These are phyloP conservation scores for Pleurotus sapidus DNA, from an alignment of 768 basidiomycete species.

Conservation along the genomic window DNA sequence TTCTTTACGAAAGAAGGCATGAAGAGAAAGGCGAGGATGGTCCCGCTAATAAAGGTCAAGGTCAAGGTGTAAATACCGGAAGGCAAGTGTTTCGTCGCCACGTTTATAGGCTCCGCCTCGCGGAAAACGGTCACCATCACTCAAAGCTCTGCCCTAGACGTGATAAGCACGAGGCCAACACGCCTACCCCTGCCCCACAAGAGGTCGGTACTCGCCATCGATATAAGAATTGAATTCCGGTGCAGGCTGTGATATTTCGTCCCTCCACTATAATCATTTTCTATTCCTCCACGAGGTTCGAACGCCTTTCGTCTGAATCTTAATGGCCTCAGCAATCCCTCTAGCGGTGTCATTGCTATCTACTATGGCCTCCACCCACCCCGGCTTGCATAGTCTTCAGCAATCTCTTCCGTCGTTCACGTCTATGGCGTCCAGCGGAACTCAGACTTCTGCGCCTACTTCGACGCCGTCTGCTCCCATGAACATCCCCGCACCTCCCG, in stretches of 20 bases:
- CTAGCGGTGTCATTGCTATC: slow-evolving; percentile 42
- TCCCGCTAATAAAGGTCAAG: not conserved
- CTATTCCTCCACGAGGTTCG: not conserved
- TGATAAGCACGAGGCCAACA: slow-evolving; percentile 4
- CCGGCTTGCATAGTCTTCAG: slow-evolving; percentile 29
- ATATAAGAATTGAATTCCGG: slow-evolving; percentile 6
- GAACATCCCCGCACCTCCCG: slow-evolving; percentile 2
- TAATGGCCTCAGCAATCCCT: slow-evolving; percentile 43
- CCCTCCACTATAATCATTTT: slow-evolving; percentile 3
- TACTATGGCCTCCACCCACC: slow-evolving; percentile 33
- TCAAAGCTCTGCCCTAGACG: not conserved
- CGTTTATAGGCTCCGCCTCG: slow-evolving; percentile 4
- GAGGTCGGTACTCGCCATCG: not conserved
- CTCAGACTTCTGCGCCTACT: slow-evolving; percentile 13
- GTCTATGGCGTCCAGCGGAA: not conserved
- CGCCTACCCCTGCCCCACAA: not conserved
- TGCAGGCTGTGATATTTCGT: not conserved
- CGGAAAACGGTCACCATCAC: not conserved
- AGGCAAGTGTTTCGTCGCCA: slow-evolving; percentile 3
- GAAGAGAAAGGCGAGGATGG: slow-evolving; percentile 11
- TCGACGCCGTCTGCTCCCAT: slow-evolving; percentile 15
- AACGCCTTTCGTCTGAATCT: not conserved
- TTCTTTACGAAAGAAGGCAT: slow-evolving; percentile 36
- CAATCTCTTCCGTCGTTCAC: slow-evolving; percentile 8
- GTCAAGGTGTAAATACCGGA: slow-evolving; percentile 2